These are phyloP conservation scores for Cercophora samala DNA, from an alignment of 495 filamentous ascomycete species.

Conservation along the genomic window DNA sequence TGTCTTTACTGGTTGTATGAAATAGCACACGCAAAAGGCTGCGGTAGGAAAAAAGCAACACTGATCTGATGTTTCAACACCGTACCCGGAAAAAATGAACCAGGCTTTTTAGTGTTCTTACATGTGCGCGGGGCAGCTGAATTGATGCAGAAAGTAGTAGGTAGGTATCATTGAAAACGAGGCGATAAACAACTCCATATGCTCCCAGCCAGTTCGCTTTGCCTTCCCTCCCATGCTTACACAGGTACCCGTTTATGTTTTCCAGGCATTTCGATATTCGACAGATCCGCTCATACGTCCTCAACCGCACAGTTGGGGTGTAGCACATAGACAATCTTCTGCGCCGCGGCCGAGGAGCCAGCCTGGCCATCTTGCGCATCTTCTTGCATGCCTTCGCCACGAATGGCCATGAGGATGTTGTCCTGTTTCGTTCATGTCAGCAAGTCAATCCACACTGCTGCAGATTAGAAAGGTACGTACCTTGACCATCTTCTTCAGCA, in stretches of 20 bases:
- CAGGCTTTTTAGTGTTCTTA: too few relatives aligned
- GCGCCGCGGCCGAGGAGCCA: constrained; percentile 37
- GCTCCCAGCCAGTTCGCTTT: background rate
- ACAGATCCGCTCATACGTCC: constrained; percentile 27
- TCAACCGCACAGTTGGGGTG: constrained; percentile 93
- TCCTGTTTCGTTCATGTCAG: constrained; percentile 55
- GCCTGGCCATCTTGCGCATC: constrained; percentile 53
- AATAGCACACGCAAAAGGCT: background rate
- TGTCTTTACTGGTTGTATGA: background rate
- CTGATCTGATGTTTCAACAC: too few relatives aligned
- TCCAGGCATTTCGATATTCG: background rate
- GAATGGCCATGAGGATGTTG: constrained; percentile 86
- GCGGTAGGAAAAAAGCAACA: background rate
- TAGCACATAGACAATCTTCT: constrained; percentile 76
- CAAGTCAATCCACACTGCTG: background rate
- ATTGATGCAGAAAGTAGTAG: background rate
- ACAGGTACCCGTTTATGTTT: background rate
- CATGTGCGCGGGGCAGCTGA: background rate
- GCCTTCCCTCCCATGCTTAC: background rate
- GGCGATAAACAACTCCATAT: background rate
- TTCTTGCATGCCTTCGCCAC: constrained; percentile 70
- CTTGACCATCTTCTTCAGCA: constrained; percentile 95
- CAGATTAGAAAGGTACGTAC: constrained; percentile 48
- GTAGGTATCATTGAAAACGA: background rate
- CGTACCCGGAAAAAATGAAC: too few relatives aligned